Conservation (phyloP, 1,139 yeast species). For the Blastobotrys indianensis region DNA sequence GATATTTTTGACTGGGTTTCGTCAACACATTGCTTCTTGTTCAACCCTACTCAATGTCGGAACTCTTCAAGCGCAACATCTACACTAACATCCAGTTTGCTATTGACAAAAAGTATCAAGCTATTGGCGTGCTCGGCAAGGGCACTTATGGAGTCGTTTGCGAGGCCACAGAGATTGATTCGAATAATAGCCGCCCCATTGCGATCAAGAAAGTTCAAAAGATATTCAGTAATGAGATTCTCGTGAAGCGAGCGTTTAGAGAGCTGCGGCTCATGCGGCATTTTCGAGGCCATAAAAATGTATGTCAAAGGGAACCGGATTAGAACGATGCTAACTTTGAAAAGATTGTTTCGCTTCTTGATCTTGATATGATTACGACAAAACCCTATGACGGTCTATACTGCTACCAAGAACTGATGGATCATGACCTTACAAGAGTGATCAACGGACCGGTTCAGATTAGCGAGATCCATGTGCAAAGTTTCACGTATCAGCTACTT, state of each 20-base stretch:
- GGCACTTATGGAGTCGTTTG: constrained; percentile 92
- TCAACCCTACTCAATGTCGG: neutral
- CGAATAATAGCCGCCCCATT: constrained; percentile 27
- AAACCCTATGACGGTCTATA: constrained; percentile 79
- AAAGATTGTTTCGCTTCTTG: constrained; percentile 62
- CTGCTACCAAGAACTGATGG: constrained; percentile 77
- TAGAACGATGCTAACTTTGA: neutral
- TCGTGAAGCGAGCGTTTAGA: constrained; percentile 83
- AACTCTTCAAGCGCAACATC: constrained; percentile 13
- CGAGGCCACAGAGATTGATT: constrained; percentile 52
- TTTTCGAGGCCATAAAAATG: constrained; percentile 58
- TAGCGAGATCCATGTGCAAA: constrained; percentile 77
- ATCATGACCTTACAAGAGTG: constrained; percentile 71
- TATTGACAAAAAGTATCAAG: constrained; percentile 56
- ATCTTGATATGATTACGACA: constrained; percentile 59
- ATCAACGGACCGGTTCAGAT: constrained; percentile 64
- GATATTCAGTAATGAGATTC: constrained; percentile 78
- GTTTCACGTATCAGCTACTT: constrained; percentile 68
- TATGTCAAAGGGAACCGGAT: constrained; percentile 10
- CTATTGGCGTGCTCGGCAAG: constrained; percentile 60
- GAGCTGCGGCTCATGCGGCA: constrained; percentile 84
- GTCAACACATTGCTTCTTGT: too few relatives aligned
- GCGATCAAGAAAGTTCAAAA: constrained; percentile 88
- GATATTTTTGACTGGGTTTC: too few relatives aligned
- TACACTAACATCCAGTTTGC: constrained; percentile 41